Percentiles rank a stretch among this genome's conserved stretches.
Evolutionary conservation across 192 early-diverging fungal genomes (phyloP).

Genomic region (Blastocladiella britannica): DNA sequence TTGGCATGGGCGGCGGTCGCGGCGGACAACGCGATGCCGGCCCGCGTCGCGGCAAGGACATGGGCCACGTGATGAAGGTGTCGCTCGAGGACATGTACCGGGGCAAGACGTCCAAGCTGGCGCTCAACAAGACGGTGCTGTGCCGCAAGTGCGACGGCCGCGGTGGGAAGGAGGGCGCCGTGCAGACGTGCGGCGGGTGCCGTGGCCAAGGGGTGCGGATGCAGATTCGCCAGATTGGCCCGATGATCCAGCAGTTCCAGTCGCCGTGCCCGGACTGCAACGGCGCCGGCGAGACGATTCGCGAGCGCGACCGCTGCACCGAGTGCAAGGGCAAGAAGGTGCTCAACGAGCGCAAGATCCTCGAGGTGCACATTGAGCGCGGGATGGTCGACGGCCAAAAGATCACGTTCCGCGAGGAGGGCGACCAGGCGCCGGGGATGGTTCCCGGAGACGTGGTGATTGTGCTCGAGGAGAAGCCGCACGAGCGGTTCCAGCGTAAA

Average conservation of each 20-base stretch:
- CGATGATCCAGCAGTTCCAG: conserved; percentile 99
- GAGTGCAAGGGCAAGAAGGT: conserved; percentile 79
- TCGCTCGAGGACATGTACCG: conserved; percentile 67
- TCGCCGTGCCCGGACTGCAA: conserved; percentile 79
- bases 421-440: conserved; percentile 80
- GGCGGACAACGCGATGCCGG: conserved; percentile 40
- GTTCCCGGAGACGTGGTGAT: conserved; percentile 97
- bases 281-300: conserved; percentile 79
- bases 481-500: conserved; percentile 79
- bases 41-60: conserved; percentile 92
- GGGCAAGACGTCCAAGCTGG: conserved; percentile 87
- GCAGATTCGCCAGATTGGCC: conserved; percentile 83
- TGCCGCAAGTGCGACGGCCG: conserved; percentile 80
- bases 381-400: conserved; percentile 95
- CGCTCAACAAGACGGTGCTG: conserved; percentile 80
- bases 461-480: conserved; percentile 84
- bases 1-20: conserved; percentile 69
- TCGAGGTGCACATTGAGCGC: conserved; percentile 94
- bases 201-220: conserved; percentile 77
- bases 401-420: conserved; percentile 86
- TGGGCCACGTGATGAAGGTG: conserved; percentile 69
- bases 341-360: conserved; percentile 71
- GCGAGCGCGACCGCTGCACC: conserved; percentile 76
- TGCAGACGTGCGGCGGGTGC: conserved; percentile 63
- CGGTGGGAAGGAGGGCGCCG: conserved; percentile 88